phyloP scores from a whole-genome alignment of 768 basidiomycete species.

The Clavaria fumosa region DNA sequence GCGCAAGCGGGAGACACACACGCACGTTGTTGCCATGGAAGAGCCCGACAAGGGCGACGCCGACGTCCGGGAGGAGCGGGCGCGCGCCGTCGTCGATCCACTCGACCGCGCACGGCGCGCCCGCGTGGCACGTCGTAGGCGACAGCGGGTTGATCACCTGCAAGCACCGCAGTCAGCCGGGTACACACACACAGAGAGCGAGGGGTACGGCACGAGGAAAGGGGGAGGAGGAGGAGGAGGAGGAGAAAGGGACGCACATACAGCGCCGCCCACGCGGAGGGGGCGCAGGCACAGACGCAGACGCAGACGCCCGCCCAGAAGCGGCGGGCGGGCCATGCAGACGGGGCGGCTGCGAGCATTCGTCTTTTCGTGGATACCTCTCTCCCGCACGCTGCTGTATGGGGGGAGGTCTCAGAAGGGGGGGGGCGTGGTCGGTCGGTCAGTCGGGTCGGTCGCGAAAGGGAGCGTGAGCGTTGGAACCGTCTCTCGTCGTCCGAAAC shows the following conservation, averaged over 20 bases:
- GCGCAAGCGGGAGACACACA: no score
- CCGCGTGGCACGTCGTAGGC: slow-evolving; percentile 34
- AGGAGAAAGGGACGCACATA: slow-evolving; percentile 21
- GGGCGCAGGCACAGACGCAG: slow-evolving; percentile 15
- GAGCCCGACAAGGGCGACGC: slow-evolving; percentile 37
- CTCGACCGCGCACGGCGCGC: slow-evolving; percentile 33
- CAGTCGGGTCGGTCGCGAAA: no score
- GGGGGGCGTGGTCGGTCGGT: no score
- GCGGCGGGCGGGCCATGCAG: no score
- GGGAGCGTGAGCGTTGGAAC: no score
- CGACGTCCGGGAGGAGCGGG: slow-evolving; percentile 36
- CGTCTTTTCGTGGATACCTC: no score
- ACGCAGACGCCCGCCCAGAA: slow-evolving; percentile 9
- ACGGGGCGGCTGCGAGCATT: no score
- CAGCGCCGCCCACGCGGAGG: slow-evolving; percentile 22
- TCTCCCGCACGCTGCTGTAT: no score
- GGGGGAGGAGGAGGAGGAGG: background rate
- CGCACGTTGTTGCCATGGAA: slow-evolving; percentile 41
- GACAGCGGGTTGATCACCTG: slow-evolving; percentile 34
- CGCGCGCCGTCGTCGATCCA: slow-evolving; percentile 50
- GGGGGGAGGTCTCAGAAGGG: no score
- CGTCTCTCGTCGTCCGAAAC: no score
- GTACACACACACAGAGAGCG: no score
- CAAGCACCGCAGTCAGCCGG: no score
- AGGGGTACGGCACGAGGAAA: slow-evolving; percentile 1